These are phyloP conservation scores for Letharia lupina DNA, from an alignment of 495 filamentous ascomycete species.

Conservation along the genomic window DNA sequence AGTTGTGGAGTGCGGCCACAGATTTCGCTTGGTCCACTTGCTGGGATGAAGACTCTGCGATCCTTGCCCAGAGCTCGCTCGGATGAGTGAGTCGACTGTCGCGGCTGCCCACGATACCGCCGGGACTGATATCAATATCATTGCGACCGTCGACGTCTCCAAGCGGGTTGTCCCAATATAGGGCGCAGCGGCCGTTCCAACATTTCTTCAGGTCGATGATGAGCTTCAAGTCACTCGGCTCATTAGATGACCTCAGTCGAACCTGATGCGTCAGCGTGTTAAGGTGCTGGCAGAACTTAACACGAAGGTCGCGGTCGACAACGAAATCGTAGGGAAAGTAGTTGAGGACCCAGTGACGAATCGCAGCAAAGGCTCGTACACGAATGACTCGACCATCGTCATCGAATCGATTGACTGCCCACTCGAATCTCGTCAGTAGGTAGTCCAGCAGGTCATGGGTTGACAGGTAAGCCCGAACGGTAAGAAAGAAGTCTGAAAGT, in stretches of 20 bases:
- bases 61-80: constrained; percentile 37
- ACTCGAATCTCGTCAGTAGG: constrained; percentile 74
- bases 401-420: constrained; percentile 74
- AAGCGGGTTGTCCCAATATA: constrained; percentile 74
- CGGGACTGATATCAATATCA: constrained; percentile 66
- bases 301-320: constrained; percentile 66
- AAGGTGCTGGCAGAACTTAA: constrained; percentile 71
- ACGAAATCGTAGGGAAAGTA: constrained; percentile 97
- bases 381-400: constrained; percentile 85
- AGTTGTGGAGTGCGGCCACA: constrained; percentile 32
- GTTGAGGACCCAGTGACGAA: constrained; percentile 97
- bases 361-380: constrained; percentile 90
- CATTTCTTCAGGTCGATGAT: constrained; percentile 92
- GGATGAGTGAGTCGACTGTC: constrained; percentile 36
- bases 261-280: constrained; percentile 66
- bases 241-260: constrained; percentile 41
- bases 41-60: constrained; percentile 38
- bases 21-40: constrained; percentile 33
- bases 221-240: constrained; percentile 78
- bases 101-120: constrained; percentile 53
- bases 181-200: constrained; percentile 82
- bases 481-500: constrained; percentile 96
- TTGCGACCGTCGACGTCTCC: constrained; percentile 44
- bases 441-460: constrained; percentile 67
- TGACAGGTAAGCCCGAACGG: constrained; percentile 78